These are phyloP conservation scores for Boletus coccyginus DNA, from an alignment of 768 basidiomycete species.

Conservation along the genomic window DNA sequence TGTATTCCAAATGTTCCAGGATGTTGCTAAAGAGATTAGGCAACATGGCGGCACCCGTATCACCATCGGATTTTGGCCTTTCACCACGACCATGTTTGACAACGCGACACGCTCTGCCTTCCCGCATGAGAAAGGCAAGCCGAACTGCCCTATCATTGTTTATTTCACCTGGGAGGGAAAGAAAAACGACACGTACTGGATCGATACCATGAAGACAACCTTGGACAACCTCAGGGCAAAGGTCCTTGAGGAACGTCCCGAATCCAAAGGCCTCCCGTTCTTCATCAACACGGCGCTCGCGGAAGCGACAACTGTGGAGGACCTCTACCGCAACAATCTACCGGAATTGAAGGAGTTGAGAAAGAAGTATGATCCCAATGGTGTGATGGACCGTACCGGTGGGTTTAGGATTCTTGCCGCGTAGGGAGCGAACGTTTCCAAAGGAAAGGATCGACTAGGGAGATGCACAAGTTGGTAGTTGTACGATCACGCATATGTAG, in stretches of 20 bases:
- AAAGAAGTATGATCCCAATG: neutral
- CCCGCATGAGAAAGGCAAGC: constrained; percentile 8
- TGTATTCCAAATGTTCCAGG: neutral
- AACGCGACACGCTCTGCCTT: constrained; percentile 11
- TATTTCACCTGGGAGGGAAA: constrained; percentile 13
- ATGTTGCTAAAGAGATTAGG: neutral
- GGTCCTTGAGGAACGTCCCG: constrained; percentile 4
- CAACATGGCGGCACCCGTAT: constrained; percentile 5
- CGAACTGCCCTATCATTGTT: constrained; percentile 12
- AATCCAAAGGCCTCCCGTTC: constrained; percentile 1
- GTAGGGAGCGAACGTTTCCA: neutral
- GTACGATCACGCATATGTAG: too few relatives aligned
- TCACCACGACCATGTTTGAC: constrained; percentile 16
- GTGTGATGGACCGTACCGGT: neutral
- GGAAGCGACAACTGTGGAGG: constrained; percentile 1
- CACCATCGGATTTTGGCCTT: constrained; percentile 13
- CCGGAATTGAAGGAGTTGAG: neutral
- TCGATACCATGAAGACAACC: constrained; percentile 1
- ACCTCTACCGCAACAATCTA: constrained; percentile 8
- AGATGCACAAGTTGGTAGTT: too few relatives aligned
- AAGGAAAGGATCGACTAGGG: too few relatives aligned
- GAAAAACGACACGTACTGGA: constrained; percentile 9
- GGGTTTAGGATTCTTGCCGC: neutral
- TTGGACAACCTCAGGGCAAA: neutral
- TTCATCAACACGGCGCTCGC: constrained; percentile 10